Evolutionary conservation across 1,139 yeast species (phyloP).

Genomic region (Kurtzmaniella quercitrusa): DNA sequence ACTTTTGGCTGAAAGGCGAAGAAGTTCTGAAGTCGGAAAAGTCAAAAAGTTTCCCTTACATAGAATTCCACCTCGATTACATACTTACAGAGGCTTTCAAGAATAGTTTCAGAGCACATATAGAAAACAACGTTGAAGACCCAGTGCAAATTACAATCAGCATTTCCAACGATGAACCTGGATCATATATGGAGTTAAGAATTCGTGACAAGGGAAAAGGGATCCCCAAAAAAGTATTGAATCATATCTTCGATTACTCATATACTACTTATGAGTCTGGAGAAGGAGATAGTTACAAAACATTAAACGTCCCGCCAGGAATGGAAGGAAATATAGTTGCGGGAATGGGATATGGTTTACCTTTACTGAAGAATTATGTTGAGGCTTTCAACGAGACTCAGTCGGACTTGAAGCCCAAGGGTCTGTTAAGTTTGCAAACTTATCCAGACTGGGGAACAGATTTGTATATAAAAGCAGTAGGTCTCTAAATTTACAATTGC

Average conservation of each 20-base stretch:
- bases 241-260: conserved; percentile 77
- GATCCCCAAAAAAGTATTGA: conserved; percentile 60
- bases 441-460: conserved; percentile 80
- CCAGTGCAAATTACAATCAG: conserved; percentile 73
- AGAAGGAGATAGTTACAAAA: conserved; percentile 56
- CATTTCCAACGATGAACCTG: conserved; percentile 28
- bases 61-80: conserved; percentile 84
- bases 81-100: conserved; percentile 83
- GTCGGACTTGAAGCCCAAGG: conserved; percentile 33
- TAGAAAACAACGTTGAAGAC: conserved; percentile 55
- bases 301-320: conserved; percentile 71
- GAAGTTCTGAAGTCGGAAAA: conserved; percentile 7
- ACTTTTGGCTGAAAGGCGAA: conserved; percentile 13
- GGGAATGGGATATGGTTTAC: conserved; percentile 96
- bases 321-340: conserved; percentile 72
- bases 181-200: conserved; percentile 53
- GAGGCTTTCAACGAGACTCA: conserved; percentile 40
- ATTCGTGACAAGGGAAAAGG: conserved; percentile 90
- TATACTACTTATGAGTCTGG: conserved; percentile 68
- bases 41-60: conserved; percentile 57
- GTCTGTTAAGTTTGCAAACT: conserved; percentile 73
- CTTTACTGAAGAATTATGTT: conserved; percentile 62
- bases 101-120: conserved; percentile 81
- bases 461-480: conserved; percentile 37
- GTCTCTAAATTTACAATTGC: conserved; percentile 9